Evolutionary conservation across 2,329 filamentous ascomycete genomes (phyloP), one percentile per base, ranked within the genome.

Genomic region (Colletotrichum limetticola): DNA sequence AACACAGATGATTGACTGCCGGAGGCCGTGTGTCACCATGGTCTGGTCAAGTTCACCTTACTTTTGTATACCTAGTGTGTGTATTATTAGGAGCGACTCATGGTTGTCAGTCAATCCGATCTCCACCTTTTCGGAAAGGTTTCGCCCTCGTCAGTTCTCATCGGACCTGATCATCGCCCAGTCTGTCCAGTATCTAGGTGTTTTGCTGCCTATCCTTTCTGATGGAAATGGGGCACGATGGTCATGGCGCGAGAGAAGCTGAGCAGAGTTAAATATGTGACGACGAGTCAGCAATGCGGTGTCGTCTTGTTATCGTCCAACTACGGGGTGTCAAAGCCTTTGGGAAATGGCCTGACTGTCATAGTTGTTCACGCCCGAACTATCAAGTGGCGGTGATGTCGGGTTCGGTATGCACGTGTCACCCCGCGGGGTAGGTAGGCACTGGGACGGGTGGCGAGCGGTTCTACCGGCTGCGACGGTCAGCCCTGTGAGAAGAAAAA

Each of bases 371-470:
- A 61, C 28, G 59, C 55, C 60, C 55, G 49, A 70, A 66, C 60
- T 52, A n/a, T 32, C 30, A 24, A 26, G 28, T 37, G 55, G 60
- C 30, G 22, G 30, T 12, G 42, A 26, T 32, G 28, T 56, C 58
- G 35, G 19, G 61, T 60, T 65, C 66, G 66, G 59, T 30, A 62
- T 30, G 37, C 70, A 64, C 26, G 42, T 64, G 58, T 60, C n/a
- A 24, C 42, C 26, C 62, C 14, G 30, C 19, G 19, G 19, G 52
- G 26, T 22, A 22, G 22, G 46, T 3, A 22, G 22, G 46, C 1
- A 12, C 22, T 14, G 7, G n/a, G n/a, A 30, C 11, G 46, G 26
- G 42, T 24, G 46, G 60, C 42, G 5, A 63, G 28, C 19, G 28
- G 28, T 22, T 53, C 4, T 16, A 24, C 4, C 46, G 28, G 42